Base-by-base conservation (phyloP, 345 rosid genomes). In the Populus pruinosa region DNA sequence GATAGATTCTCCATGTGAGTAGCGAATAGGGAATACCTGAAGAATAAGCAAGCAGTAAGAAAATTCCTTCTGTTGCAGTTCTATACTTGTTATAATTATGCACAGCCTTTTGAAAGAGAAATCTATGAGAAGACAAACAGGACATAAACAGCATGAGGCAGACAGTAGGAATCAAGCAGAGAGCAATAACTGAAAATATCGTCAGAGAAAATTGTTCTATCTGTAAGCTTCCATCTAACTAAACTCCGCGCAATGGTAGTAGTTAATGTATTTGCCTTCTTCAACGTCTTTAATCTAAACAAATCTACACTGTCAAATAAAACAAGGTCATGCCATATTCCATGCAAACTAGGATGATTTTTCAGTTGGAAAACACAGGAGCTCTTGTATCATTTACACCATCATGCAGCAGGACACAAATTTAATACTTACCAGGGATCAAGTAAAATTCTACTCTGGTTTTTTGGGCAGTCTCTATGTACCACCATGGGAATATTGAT, bases 1-100 rank as follows among this genome's bases (percentile, higher is more conserved):
- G 91, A 85, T 20, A 93, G 87, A 79, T 88, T 89, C 84, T 96
- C 96, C 94, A 92, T 93, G 76, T 93, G 99, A 39, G 92, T 93
- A 36, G 98, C 92, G 78, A 93, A 90, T 83, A 93, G 87, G 43
- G 94, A 88, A 77, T 90, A 92, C 91, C 99, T 93, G 93, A 77
- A 56, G 70, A 88, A 62, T n/a, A 33, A 36, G 43, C 47, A 50
- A 74, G 29, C 33, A 13, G 38, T 8, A 8, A 75, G 67, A 44
- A 20, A 72, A 66, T 53, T 29, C 65, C 17, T 25, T 14, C 6
- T 20, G 56, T 49, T 5, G 16, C 12, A 35, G 47, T 41, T 17
- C 21, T 73, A 31, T 44, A 12, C 36, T 27, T 39, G 50, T 69
- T 74, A 31, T 56, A 63, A 33, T 43, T 47, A 8, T 47, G n/a